Conservation (phyloP, 176 grass and related monocot species). For the Panicum miliaceum region DNA sequence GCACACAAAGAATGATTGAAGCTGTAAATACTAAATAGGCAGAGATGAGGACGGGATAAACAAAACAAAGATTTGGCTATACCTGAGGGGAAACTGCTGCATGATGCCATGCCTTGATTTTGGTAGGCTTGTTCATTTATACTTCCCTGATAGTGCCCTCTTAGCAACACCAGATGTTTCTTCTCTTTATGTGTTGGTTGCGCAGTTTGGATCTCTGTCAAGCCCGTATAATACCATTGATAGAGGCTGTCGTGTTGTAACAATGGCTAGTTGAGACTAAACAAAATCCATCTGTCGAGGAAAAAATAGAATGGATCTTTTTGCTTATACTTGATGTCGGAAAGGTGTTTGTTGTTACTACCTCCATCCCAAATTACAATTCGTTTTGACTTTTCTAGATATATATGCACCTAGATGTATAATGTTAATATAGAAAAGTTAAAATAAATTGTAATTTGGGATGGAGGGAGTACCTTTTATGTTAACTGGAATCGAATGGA, state of each 20-base stretch:
- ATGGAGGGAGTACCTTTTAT: too few relatives aligned
- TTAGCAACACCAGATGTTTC: background rate
- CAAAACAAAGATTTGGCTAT: conserved; percentile 25
- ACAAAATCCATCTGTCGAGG: conserved; percentile 24
- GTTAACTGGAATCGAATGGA: too few relatives aligned
- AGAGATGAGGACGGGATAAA: conserved; percentile 25
- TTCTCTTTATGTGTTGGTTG: conserved; percentile 20
- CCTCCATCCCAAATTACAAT: too few relatives aligned
- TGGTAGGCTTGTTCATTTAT: conserved; percentile 25
- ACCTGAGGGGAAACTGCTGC: conserved; percentile 34
- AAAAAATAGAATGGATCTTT: background rate
- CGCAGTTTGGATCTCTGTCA: conserved; percentile 2
- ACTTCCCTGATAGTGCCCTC: conserved; percentile 14
- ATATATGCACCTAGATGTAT: too few relatives aligned
- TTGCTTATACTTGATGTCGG: too few relatives aligned
- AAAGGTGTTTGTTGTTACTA: background rate
- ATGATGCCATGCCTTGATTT: conserved; percentile 35
- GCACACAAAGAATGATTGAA: conserved; percentile 41
- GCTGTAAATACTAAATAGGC: conserved; percentile 44
- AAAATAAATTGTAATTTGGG: too few relatives aligned
- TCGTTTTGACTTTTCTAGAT: too few relatives aligned
- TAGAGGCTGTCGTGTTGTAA: conserved; percentile 38
- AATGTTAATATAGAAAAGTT: too few relatives aligned
- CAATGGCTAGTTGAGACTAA: background rate
- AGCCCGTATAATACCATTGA: conserved; percentile 2